Evolutionary conservation across 2,329 filamentous ascomycete species (phyloP).

Genomic region (Aspergillus sp.): DNA sequence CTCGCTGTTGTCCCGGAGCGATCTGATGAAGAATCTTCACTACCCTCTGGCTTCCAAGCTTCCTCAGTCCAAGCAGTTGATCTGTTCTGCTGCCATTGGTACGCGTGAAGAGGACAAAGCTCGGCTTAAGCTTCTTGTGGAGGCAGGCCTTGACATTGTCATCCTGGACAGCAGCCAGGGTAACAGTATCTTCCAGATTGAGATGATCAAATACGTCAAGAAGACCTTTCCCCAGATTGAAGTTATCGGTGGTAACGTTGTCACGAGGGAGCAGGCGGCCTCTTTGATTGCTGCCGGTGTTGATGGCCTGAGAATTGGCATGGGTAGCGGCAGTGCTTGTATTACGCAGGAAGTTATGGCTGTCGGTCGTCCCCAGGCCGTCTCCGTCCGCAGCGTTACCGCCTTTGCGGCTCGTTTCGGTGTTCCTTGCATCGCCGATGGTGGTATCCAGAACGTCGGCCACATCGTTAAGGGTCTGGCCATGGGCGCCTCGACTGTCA

Average conservation of each 20-base stretch:
- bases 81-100: conserved; percentile 90
- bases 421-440: conserved; percentile 95
- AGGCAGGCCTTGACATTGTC: conserved; percentile 91
- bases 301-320: conserved; percentile 94
- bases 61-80: conserved; percentile 92
- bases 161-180: conserved; percentile 94
- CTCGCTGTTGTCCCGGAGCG: conserved; percentile 86
- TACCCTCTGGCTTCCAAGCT: conserved; percentile 96
- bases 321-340: conserved; percentile 96
- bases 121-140: conserved; percentile 77
- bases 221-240: conserved; percentile 74
- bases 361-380: conserved; percentile 90
- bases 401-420: conserved; percentile 86
- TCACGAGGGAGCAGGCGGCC: conserved; percentile 93
- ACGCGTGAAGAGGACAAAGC: conserved; percentile 88
- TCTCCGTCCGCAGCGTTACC: conserved; percentile 82
- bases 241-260: conserved; percentile 96
- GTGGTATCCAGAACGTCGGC: conserved; percentile 95
- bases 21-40: conserved; percentile 97
- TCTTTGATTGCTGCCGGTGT: conserved; percentile 85
- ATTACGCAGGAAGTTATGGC: conserved; percentile 99
- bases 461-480: conserved; percentile 98
- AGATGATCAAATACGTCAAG: conserved; percentile 98
- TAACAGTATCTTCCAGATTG: conserved; percentile 96
- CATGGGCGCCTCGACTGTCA: conserved; percentile 87